phyloP scores from a whole-genome alignment of 345 rosid species.

The Arabidopsis thaliana region TAIR10.1 NC_003076.8:3912001-3912500 shows the following conservation, averaged over 20 bases:
- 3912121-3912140: constrained; percentile 56
- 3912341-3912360: constrained; percentile 61
- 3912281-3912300: constrained; percentile 64
- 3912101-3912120: constrained; percentile 56
- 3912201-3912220: constrained; percentile 62
- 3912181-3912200: constrained; percentile 53
- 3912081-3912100: constrained; percentile 73
- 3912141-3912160: constrained; percentile 79
- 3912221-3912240: constrained; percentile 58
- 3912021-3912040: constrained; percentile 68
- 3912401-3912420: constrained; percentile 55
- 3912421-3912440: constrained; percentile 50
- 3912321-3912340: constrained; percentile 66
- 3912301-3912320: constrained; percentile 67
- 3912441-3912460: constrained; percentile 60
- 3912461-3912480: constrained; percentile 66
- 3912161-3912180: constrained; percentile 65
- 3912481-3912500: constrained; percentile 66
- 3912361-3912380: constrained; percentile 61
- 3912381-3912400: constrained; percentile 51
- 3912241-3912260: constrained; percentile 74
- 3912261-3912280: constrained; percentile 61
- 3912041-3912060: constrained; percentile 62
- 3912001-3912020: constrained; percentile 57
- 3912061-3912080: constrained; percentile 59